Base-by-base conservation (phyloP, 805 yeast species). In the Saccharomyces paradoxus region DNA sequence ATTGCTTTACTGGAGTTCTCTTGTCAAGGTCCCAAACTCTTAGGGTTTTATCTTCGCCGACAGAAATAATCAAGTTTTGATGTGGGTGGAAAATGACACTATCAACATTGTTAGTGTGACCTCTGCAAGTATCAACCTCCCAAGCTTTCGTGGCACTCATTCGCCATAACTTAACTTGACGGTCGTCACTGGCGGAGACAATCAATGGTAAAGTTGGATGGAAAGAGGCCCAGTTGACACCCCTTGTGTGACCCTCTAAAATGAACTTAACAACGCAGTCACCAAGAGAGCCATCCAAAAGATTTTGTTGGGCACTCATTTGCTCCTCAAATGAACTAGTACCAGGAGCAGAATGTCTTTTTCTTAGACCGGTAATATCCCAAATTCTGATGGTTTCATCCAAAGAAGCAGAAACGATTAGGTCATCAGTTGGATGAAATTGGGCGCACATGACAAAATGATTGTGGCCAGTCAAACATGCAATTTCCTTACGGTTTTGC, bases 371-470 rank as follows among this genome's bases (percentile, higher is more conserved):
- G 13, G 95, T 82, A 61, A 94, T 92, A 74, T 95, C 99, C 99
- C 99, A 94, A 44, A 94, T 96, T 65, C 99, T 84, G 41, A 94
- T 97, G n/a, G 97, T 89, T 75, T 90, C 97, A 77, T 94, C 99
- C 69, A 95, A 79, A 3, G 97, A 91, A 3, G 97, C 95, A 32
- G 96, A 88, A 27, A 94, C 97, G 63, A 94, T 85, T 65, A 95
- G 78, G 72, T 94, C 98, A 63, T 95, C 97, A 50, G 84, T 76
- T 48, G 97, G 97, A 70, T 94, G 99, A 80, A 94, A 94, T 71
- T 89, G 95, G 2, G 99, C 98, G 64, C 95, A 87, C 94, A 94
- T 89, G 54, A 94, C 97, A 72, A 95, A 94, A 75, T 94, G 99
- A 74, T 89, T 91, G 73, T 94, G 99, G 58, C 99, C 99, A 7